Percentiles rank a stretch among this genome's conserved stretches.
Conservation (phyloP, 257 asterid genomes). For the Salvia hispanica region DNA sequence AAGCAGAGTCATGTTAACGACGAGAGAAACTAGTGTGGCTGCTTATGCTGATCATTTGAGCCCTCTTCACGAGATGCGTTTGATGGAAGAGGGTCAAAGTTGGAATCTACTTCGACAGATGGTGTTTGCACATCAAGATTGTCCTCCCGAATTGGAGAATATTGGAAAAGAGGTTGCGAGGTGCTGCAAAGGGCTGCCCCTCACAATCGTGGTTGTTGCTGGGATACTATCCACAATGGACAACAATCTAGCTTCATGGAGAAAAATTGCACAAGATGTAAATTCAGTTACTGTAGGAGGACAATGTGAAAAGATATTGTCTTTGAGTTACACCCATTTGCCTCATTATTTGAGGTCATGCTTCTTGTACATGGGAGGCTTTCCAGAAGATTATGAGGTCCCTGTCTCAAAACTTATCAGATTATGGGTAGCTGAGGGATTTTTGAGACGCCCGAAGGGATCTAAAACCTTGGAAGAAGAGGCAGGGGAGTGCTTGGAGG, state of each 20-base stretch:
- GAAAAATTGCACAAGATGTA: neutral
- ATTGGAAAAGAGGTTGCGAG: conserved; percentile 7
- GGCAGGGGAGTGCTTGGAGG: conserved; percentile 17
- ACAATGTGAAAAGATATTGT: neutral
- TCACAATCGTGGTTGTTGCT: conserved; percentile 17
- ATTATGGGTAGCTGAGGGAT: conserved; percentile 27
- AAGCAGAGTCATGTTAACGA: conserved; percentile 19
- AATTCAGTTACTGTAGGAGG: neutral
- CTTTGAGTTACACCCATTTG: conserved; percentile 24
- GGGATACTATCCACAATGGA: neutral
- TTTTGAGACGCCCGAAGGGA: neutral
- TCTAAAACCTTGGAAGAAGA: neutral
- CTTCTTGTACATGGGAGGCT: conserved; percentile 9
- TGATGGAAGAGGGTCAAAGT: conserved; percentile 16
- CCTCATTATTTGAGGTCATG: conserved; percentile 17
- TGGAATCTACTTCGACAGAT: conserved; percentile 14
- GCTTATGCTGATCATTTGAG: neutral
- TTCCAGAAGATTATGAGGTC: conserved; percentile 2
- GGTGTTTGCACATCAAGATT: neutral
- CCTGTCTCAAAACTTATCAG: conserved; percentile 12
- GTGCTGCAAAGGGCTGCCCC: conserved; percentile 29
- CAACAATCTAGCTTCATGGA: conserved; percentile 4
- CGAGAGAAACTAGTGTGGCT: neutral
- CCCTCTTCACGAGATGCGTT: conserved; percentile 15
- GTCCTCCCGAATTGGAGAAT: conserved; percentile 2